These are phyloP conservation scores for Rosa lucieae DNA, from an alignment of 306 rosid species.

Conservation along the genomic window DNA sequence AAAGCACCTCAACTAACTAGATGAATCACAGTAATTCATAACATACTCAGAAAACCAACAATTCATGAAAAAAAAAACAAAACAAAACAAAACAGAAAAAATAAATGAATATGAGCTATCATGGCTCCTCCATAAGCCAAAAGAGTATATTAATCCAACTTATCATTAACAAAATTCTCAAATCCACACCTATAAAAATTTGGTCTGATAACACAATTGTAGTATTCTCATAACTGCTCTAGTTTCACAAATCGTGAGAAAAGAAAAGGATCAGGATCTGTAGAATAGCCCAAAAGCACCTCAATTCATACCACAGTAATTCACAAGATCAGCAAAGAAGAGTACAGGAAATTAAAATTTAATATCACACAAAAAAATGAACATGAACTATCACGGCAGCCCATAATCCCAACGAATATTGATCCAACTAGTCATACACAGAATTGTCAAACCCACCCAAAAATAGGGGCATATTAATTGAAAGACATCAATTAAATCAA, in stretches of 20 bases:
- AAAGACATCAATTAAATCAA: slow-evolving; percentile 18
- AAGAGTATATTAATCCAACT: background rate
- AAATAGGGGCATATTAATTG: background rate
- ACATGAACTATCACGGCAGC: background rate
- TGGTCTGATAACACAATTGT: background rate
- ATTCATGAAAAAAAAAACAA: background rate
- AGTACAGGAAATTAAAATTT: background rate
- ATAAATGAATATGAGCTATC: background rate
- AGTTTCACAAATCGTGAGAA: background rate
- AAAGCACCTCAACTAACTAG: slow-evolving; percentile 17
- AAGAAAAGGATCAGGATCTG: background rate
- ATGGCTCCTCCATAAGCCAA: background rate
- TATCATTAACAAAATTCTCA: background rate
- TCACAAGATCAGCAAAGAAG: background rate
- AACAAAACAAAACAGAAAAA: too few relatives aligned
- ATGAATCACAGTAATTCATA: background rate
- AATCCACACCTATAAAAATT: background rate
- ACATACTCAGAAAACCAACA: background rate
- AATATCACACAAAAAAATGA: too few relatives aligned
- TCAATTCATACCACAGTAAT: background rate
- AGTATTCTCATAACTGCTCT: background rate
- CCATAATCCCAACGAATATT: background rate
- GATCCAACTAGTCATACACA: slow-evolving; percentile 9
- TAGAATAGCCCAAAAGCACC: background rate
- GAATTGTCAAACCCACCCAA: background rate